Conservation (phyloP, 208 protist species). For the Wallacemonas collosoma region DNA sequence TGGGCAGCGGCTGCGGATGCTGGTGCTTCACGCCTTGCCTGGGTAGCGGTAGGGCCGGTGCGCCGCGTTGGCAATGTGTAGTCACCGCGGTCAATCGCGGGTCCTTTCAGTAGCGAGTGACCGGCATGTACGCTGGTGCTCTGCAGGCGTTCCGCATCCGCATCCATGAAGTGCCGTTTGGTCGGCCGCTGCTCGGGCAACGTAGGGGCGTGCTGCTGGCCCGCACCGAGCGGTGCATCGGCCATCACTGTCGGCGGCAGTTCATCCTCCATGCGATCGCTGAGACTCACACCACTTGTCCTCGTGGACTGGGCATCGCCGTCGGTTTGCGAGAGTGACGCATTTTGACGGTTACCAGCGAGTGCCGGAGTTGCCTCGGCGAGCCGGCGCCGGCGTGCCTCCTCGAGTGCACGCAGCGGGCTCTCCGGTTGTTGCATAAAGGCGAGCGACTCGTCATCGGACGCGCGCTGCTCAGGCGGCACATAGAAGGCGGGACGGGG, state of each 20-base stretch:
- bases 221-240: conserved; percentile 20
- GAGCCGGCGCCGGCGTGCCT: conserved; percentile 8
- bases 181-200: conserved; percentile 24
- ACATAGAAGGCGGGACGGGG: conserved; percentile 75
- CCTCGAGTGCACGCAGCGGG: conserved; percentile 31
- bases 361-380: neutral
- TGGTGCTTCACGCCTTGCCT: neutral
- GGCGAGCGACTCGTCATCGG: conserved; percentile 59
- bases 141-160: conserved; percentile 46
- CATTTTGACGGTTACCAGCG: neutral
- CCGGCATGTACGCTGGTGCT: conserved; percentile 81
- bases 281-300: neutral
- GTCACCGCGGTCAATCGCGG: conserved; percentile 9
- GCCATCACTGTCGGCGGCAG: neutral
- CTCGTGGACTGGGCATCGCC: neutral
- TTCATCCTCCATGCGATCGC: neutral
- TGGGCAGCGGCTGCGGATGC: neutral
- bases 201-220: conserved; percentile 45
- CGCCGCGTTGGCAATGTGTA: neutral
- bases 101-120: conserved; percentile 39
- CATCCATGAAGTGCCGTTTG: conserved; percentile 47
- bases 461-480: conserved; percentile 63
- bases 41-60: no score
- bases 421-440: conserved; percentile 51
- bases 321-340: neutral